These are phyloP conservation scores for Lichtheimia ramosa DNA, from an alignment of 371 early-diverging fungal genomes.

Conservation along the genomic window DNA sequence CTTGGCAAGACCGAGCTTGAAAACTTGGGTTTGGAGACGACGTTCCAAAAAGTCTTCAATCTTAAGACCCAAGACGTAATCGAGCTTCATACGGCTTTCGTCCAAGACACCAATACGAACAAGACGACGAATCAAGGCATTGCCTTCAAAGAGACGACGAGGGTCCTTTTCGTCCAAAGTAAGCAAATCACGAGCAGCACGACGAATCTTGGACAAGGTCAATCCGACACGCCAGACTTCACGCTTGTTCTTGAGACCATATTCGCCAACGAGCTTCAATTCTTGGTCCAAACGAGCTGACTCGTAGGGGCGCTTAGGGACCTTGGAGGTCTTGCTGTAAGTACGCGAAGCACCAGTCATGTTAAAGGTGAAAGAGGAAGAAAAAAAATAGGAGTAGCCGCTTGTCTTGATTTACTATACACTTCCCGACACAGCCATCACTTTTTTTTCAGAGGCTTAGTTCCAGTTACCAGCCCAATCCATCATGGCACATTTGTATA, in stretches of 20 bases:
- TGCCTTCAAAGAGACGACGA: conserved; percentile 98
- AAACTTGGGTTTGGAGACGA: conserved; percentile 99
- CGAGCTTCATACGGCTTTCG: conserved; percentile 97
- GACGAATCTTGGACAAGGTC: conserved; percentile 98
- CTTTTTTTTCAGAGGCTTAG: too few relatives aligned
- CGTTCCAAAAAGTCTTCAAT: conserved; percentile 99
- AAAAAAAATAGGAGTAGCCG: background rate
- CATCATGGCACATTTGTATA: too few relatives aligned
- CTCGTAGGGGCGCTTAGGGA: conserved; percentile 99
- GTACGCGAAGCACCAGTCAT: conserved; percentile 19
- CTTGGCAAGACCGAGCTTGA: conserved; percentile 98
- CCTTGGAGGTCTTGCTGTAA: conserved; percentile 94
- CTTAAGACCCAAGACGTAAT: conserved; percentile 98
- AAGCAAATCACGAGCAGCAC: conserved; percentile 99
- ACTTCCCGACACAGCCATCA: too few relatives aligned
- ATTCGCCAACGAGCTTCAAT: conserved; percentile 98
- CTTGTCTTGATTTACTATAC: background rate
- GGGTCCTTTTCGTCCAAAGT: conserved; percentile 97
- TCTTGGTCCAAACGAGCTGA: conserved; percentile 99
- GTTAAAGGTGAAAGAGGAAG: conserved; percentile 13
- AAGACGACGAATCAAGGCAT: conserved; percentile 97
- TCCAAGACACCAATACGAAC: conserved; percentile 98
- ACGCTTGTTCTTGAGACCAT: conserved; percentile 99
- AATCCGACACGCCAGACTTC: conserved; percentile 99
- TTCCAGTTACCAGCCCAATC: too few relatives aligned